phyloP scores from a whole-genome alignment of 345 rosid species.

The Euphorbia pulcherrima region DNA sequence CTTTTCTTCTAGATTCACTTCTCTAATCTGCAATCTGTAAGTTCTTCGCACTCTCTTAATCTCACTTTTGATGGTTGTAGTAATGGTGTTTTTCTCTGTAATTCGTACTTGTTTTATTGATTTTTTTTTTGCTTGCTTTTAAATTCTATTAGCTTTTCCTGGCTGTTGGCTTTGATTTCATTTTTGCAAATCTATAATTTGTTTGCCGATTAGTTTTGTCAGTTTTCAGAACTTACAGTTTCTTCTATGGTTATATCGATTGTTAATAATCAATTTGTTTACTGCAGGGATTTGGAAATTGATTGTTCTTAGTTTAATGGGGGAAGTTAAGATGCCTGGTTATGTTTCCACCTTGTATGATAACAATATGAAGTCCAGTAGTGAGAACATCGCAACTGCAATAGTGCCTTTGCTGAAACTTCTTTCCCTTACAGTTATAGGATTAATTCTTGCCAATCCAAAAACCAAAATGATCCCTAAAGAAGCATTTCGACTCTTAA shows the following conservation, averaged over 20 bases:
- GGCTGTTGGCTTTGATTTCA: no score
- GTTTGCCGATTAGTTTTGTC: background rate
- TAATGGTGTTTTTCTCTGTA: no score
- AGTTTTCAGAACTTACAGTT: background rate
- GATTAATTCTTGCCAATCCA: slow-evolving; percentile 77
- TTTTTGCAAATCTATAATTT: background rate
- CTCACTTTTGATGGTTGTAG: no score
- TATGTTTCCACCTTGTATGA: slow-evolving; percentile 14
- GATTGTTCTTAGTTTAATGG: background rate
- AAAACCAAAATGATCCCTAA: slow-evolving; percentile 54
- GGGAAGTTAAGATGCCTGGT: slow-evolving; percentile 31
- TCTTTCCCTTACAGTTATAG: slow-evolving; percentile 60
- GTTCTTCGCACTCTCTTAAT: no score
- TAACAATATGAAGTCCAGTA: slow-evolving; percentile 28
- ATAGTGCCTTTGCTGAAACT: slow-evolving; percentile 75
- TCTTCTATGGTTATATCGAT: background rate
- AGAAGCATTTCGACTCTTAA: slow-evolving; percentile 72
- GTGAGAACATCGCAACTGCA: slow-evolving; percentile 46
- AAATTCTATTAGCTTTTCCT: no score
- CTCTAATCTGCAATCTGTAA: no score
- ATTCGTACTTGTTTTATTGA: no score
- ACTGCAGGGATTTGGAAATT: slow-evolving; percentile 15
- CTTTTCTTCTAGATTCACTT: no score
- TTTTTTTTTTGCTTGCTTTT: no score
- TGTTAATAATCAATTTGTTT: background rate